Evolutionary conservation across 169 alveolate species (phyloP), one percentile per base, ranked within the genome.

Genomic region (Plasmodium knowlesi): DNA sequence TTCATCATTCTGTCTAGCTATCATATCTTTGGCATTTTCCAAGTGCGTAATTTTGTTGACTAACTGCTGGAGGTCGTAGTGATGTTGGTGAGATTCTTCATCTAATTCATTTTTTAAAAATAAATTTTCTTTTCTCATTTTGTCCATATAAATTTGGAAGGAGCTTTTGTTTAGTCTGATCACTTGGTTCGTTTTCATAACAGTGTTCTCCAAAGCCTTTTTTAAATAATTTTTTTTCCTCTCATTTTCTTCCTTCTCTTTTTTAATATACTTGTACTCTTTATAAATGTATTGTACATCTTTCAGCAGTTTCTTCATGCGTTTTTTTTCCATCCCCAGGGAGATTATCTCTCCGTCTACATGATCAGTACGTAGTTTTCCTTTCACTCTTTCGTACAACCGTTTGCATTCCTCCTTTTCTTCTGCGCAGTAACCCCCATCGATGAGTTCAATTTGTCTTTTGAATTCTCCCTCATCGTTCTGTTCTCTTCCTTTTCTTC

Each of bases 81-180:
- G 94, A 57, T 88, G 94, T 57, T 88, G 94, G 28, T 88, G 84
- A 1, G 94, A 88, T 88, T 88, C 94, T 88, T 88, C 94, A 79
- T 88, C 94, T 61, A 88, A 80, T 50, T 88, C 94, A 25, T 57
- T 88, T 79, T 88, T 88, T 34, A 88, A 79, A 61, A 88, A 34
- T 6, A 37, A 12, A 88, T 88, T 88, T 88, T 88, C 94, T 61
- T 88, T 88, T 12, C 82, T 84, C 12, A 88, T 88, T 57, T 88
- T 88, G n/a, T 88, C 83, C 12, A 88, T 88, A 88, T 88, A 88
- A 22, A 14, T 8, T 37, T 88, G 78, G 57, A 88, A 78, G 1
- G 94, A 88, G 43, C 61, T 76, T 88, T 88, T 88, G 67, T 88
- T 88, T 22, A 79, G 43, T 73, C 94, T 78, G 2, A 88, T 16